These are phyloP conservation scores for Cyclotella sp. DNA, from an alignment of 108 stramenopile species.

Conservation along the genomic window DNA sequence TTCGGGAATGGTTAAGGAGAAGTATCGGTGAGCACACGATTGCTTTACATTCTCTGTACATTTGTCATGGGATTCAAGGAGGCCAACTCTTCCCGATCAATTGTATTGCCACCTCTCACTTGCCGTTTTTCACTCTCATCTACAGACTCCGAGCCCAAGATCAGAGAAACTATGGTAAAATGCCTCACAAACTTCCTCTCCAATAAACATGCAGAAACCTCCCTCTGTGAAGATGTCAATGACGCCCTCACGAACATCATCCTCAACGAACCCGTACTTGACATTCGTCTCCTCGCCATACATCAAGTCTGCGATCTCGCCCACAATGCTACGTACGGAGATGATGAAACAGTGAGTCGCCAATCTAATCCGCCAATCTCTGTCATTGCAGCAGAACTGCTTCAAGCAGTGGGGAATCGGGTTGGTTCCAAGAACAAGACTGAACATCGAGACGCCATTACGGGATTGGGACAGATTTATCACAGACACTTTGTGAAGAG, in stretches of 20 bases:
- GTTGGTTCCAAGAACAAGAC: conserved; percentile 72
- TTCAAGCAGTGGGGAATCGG: conserved; percentile 68
- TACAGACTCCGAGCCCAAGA: conserved; percentile 45
- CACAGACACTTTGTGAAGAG: conserved; percentile 59
- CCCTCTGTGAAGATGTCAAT: conserved; percentile 63
- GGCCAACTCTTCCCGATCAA: no score
- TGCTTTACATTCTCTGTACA: conserved; percentile 1
- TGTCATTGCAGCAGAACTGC: conserved; percentile 50
- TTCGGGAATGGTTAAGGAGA: conserved; percentile 74
- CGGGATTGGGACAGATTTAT: conserved; percentile 80
- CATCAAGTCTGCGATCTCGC: conserved; percentile 77
- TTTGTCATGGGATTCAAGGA: neutral
- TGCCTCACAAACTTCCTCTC: conserved; percentile 60
- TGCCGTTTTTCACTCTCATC: neutral
- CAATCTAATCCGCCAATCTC: conserved; percentile 26
- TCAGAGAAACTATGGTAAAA: conserved; percentile 74
- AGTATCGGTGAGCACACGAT: conserved; percentile 48
- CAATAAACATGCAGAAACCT: conserved; percentile 41
- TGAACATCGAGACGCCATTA: conserved; percentile 79
- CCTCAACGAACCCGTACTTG: conserved; percentile 42
- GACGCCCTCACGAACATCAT: conserved; percentile 44
- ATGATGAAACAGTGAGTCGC: neutral
- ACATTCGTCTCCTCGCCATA: conserved; percentile 65
- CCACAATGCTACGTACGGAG: conserved; percentile 43
- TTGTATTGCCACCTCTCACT: neutral